These are phyloP conservation scores for Solanum tacnaense DNA, from an alignment of 257 asterid species.

Conservation along the genomic window DNA sequence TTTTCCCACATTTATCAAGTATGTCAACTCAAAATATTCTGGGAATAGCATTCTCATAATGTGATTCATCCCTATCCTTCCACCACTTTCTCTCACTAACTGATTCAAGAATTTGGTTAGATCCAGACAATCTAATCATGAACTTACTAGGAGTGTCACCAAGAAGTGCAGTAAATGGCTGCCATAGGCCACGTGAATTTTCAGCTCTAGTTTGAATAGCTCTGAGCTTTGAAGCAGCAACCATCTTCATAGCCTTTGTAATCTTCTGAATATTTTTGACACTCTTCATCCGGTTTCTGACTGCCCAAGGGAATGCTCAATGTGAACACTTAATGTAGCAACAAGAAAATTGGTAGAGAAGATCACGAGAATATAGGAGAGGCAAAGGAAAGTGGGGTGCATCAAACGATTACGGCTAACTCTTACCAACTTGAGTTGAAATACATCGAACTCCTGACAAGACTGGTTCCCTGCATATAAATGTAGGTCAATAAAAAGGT, in stretches of 20 bases:
- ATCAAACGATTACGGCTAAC: background rate
- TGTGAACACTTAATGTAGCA: constrained; percentile 1
- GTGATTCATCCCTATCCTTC: background rate
- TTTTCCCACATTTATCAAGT: background rate
- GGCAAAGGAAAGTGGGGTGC: background rate
- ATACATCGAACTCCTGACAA: constrained; percentile 57
- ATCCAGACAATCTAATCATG: background rate
- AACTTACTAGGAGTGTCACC: constrained; percentile 90
- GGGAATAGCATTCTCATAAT: background rate
- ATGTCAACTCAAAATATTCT: background rate
- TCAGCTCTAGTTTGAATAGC: constrained; percentile 81
- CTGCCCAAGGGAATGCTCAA: constrained; percentile 25
- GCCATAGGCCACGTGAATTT: constrained; percentile 97
- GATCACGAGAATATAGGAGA: background rate
- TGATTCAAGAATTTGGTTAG: background rate
- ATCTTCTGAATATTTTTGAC: constrained; percentile 87
- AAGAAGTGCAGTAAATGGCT: constrained; percentile 96
- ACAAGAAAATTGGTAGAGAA: background rate
- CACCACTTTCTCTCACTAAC: background rate
- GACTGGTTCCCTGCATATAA: constrained; percentile 51
- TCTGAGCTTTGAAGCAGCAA: constrained; percentile 98
- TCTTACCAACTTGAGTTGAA: constrained; percentile 81
- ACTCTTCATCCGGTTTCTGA: constrained; percentile 96
- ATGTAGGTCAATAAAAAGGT: background rate
- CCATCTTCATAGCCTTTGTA: constrained; percentile 99